Evolutionary conservation across 805 yeast species (phyloP).

Genomic region (Blastobotrys americana): DNA sequence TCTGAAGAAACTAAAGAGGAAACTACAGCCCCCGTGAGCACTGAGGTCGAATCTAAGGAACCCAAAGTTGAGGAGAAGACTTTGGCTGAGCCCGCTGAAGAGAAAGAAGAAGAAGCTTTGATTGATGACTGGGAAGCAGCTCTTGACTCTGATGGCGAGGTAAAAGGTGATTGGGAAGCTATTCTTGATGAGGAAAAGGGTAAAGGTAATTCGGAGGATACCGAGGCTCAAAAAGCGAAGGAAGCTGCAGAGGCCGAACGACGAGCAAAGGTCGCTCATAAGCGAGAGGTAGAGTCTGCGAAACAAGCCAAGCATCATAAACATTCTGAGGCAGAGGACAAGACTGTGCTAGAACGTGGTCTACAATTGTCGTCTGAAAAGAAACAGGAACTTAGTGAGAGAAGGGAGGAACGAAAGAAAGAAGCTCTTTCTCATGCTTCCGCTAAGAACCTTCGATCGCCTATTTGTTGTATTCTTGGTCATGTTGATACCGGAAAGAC

Average conservation of each 20-base stretch:
- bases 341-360: constrained; percentile 26
- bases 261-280: constrained; percentile 11
- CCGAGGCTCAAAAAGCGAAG: constrained; percentile 24
- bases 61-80: constrained; percentile 18
- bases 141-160: constrained; percentile 47
- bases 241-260: constrained; percentile 29
- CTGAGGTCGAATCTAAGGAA: constrained; percentile 3
- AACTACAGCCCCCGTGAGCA: constrained; percentile 22
- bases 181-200: constrained; percentile 13
- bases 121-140: constrained; percentile 84
- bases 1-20: constrained; percentile 3
- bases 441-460: constrained; percentile 78
- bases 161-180: constrained; percentile 33
- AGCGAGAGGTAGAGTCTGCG: constrained; percentile 29
- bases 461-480: constrained; percentile 97
- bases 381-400: constrained; percentile 36
- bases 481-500: constrained; percentile 99
- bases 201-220: constrained; percentile 10
- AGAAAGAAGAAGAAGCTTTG: constrained; percentile 50
- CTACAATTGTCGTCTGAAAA: constrained; percentile 28
- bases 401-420: constrained; percentile 31
- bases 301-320: constrained; percentile 19
- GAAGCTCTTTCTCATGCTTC: constrained; percentile 33
- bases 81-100: constrained; percentile 29
- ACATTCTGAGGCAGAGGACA: constrained; percentile 25